Evolutionary conservation across 345 rosid species (phyloP).

Genomic region (Durio zibethinus): DNA sequence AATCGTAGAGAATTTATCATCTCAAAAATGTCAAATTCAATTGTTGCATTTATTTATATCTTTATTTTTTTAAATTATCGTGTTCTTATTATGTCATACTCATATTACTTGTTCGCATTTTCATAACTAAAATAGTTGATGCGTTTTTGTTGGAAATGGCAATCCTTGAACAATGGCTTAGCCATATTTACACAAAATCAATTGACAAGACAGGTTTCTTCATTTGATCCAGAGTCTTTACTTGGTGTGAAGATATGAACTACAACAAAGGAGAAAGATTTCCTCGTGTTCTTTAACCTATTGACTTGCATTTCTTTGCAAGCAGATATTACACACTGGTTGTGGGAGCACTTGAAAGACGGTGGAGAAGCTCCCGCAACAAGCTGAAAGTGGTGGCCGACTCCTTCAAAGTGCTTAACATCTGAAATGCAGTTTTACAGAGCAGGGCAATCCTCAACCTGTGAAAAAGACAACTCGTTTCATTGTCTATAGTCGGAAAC

Average conservation of each 20-base stretch:
- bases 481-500: not conserved
- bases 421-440: slow-evolving; percentile 25
- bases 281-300: not conserved
- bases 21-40: not conserved
- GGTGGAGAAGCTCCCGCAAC: slow-evolving; percentile 62
- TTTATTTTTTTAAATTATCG: too few species aligned
- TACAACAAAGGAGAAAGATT: not conserved
- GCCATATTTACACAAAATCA: not conserved
- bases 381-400: slow-evolving; percentile 75
- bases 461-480: not conserved
- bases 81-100: too few species aligned
- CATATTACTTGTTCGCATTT: too few species aligned
- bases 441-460: not conserved
- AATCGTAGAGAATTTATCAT: slow-evolving; percentile 39
- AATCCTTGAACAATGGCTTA: not conserved
- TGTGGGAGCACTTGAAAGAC: slow-evolving; percentile 69
- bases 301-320: slow-evolving; percentile 18
- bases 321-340: slow-evolving; percentile 73
- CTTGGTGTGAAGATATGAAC: not conserved
- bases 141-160: not conserved
- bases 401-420: slow-evolving; percentile 63
- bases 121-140: too few species aligned
- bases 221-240: not conserved
- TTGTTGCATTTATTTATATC: not conserved
- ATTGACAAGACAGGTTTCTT: not conserved